These are phyloP conservation scores for Plasmodium malariae DNA, from an alignment of 169 alveolate species.

Conservation along the genomic window DNA sequence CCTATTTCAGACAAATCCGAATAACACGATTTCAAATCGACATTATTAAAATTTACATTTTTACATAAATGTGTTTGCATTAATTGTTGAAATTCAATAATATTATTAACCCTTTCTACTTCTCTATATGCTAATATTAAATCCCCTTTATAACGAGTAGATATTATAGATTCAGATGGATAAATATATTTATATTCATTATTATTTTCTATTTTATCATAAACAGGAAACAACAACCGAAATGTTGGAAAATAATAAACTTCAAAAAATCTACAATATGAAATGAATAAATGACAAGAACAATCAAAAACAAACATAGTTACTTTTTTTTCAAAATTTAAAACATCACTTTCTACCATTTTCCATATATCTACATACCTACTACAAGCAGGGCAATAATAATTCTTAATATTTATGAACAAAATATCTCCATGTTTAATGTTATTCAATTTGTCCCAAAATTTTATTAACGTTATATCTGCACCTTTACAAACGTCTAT, in stretches of 20 bases:
- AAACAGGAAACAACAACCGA: constrained; percentile 41
- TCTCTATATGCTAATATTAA: constrained; percentile 46
- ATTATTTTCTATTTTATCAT: constrained; percentile 25
- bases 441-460: constrained; percentile 35
- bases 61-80: constrained; percentile 51
- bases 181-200: constrained; percentile 24
- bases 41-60: constrained; percentile 43
- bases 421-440: constrained; percentile 40
- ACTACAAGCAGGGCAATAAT: constrained; percentile 65
- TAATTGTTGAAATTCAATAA: constrained; percentile 17
- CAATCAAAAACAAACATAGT: constrained; percentile 54
- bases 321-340: constrained; percentile 33
- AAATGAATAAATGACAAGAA: constrained; percentile 31
- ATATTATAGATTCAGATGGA: neutral
- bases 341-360: constrained; percentile 22
- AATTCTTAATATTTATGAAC: constrained; percentile 48
- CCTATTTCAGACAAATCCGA: neutral
- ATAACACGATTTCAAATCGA: constrained; percentile 36
- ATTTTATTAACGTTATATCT: constrained; percentile 18
- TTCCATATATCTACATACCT: constrained; percentile 49
- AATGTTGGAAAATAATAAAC: constrained; percentile 48
- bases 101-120: constrained; percentile 22
- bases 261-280: constrained; percentile 48
- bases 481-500: constrained; percentile 46
- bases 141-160: neutral